phyloP scores from a whole-genome alignment of 306 rosid genomes.

The Vigna angularis region DNA sequence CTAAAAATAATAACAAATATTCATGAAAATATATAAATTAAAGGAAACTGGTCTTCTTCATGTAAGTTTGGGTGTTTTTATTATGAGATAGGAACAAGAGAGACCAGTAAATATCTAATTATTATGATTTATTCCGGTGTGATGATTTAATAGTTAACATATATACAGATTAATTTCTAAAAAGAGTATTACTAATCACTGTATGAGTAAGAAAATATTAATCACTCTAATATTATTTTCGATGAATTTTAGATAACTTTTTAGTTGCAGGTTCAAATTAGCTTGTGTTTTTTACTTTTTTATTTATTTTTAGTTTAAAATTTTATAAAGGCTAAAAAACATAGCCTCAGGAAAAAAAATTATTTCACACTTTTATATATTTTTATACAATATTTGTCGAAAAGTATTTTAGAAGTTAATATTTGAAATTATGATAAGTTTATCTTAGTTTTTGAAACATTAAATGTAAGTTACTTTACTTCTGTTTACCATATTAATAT shows the following conservation, averaged over 20 bases:
- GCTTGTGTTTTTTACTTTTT: background rate
- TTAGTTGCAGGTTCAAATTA: background rate
- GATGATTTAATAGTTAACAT: background rate
- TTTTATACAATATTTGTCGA: too few relatives aligned
- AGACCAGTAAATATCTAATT: too few relatives aligned
- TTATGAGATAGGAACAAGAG: too few relatives aligned
- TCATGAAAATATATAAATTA: too few relatives aligned
- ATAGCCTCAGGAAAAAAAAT: too few relatives aligned
- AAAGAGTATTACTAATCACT: background rate
- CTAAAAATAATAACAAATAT: too few relatives aligned
- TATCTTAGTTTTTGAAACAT: background rate
- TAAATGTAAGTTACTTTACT: background rate
- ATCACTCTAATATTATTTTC: background rate
- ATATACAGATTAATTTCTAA: background rate
- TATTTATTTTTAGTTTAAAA: background rate
- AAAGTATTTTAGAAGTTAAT: too few relatives aligned
- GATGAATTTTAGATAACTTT: background rate
- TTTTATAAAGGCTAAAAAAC: background rate
- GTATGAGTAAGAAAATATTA: background rate
- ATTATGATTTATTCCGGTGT: too few relatives aligned
- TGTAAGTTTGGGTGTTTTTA: too few relatives aligned
- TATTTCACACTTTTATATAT: too few relatives aligned
- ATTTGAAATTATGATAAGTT: background rate
- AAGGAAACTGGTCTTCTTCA: too few relatives aligned
- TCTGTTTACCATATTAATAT: background rate